These are phyloP conservation scores for Penicillium griseofulvum DNA, from an alignment of 2,329 filamentous ascomycete genomes.

Conservation along the genomic window DNA sequence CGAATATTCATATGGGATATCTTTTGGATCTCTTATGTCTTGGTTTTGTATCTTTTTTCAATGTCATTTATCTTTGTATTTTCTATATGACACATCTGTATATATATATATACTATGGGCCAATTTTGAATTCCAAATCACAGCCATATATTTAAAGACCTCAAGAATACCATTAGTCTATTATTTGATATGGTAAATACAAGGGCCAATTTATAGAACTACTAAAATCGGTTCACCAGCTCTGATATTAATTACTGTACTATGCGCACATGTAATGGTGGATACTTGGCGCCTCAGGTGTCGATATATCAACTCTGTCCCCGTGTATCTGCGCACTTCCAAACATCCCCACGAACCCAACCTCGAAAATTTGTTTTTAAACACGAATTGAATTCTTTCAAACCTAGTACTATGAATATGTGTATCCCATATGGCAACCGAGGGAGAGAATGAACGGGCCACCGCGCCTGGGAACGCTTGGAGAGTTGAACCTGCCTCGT, in stretches of 20 bases:
- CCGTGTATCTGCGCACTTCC: conserved; percentile 9
- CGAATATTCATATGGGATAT: background rate
- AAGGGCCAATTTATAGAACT: background rate
- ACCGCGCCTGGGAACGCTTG: conserved; percentile 19
- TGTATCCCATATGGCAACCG: conserved; percentile 26
- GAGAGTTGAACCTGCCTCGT: conserved; percentile 53
- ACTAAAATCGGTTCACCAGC: too few relatives aligned
- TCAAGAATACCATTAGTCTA: background rate
- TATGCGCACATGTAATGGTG: background rate
- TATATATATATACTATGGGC: background rate
- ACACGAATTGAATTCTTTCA: background rate
- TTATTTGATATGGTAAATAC: background rate
- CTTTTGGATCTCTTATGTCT: background rate
- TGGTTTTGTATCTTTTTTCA: too few relatives aligned
- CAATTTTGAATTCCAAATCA: background rate
- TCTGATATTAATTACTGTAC: background rate
- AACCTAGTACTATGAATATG: conserved; percentile 8
- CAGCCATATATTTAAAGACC: background rate
- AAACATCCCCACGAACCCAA: background rate
- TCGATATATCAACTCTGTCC: conserved; percentile 13
- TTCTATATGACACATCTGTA: background rate
- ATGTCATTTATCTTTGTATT: too few relatives aligned
- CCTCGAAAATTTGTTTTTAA: conserved; percentile 3
- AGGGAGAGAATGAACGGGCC: conserved; percentile 19
- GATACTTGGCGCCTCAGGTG: conserved; percentile 21